Evolutionary conservation across 2,329 filamentous ascomycete genomes (phyloP), one percentile per base, ranked within the genome.

Genomic region (Metarhizium robertsii): DNA sequence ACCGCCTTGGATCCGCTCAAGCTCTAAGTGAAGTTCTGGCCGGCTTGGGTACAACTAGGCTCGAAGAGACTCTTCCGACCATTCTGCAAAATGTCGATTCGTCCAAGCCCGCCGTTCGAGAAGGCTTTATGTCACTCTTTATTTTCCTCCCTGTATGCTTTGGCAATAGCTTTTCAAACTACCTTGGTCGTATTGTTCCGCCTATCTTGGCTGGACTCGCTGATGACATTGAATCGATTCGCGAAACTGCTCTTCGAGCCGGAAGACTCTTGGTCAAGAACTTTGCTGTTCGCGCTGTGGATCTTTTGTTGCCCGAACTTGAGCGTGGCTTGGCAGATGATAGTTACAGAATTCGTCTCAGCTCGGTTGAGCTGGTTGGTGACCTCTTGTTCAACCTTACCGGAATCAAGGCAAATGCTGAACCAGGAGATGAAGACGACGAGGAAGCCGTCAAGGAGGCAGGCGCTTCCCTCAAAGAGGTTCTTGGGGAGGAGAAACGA

Each of bases 121-220:
- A 99, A 77, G 94, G 94, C 49, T 99, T 99, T 76, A 99, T 99
- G 94, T 96, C 94, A 7, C 81, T 99, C 45, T 99, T 99, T 74
- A 97, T 99, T 62, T 99, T 96, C 81, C 84, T 99, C 75, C 94
- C 94, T 13, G 94, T 96, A 53, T 99, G 94, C 74, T 99, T 99
- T 65, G 94, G 94, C 66, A 99, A 99, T 79, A 95, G 92, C 71
- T 99, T 99, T 67, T 88, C 94, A 63, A 91, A 90, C 67, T 99
- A 99, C 67, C 86, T 99, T 58, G 90, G 86, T 73, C 91, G 86
- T 68, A 96, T 99, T 65, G 96, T 99, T 64, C 95, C 94, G 18
- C 88, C 94, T 20, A 97, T 99, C 65, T 79, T 99, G 60, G 85
- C 90, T 61, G 95, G 95, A 64, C 79, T 99, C 69, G 95, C 94